Evolutionary conservation across 106 monocot species (phyloP), one percentile per base, ranked within the genome.

Genomic region (Apostasia shenzhenica): DNA sequence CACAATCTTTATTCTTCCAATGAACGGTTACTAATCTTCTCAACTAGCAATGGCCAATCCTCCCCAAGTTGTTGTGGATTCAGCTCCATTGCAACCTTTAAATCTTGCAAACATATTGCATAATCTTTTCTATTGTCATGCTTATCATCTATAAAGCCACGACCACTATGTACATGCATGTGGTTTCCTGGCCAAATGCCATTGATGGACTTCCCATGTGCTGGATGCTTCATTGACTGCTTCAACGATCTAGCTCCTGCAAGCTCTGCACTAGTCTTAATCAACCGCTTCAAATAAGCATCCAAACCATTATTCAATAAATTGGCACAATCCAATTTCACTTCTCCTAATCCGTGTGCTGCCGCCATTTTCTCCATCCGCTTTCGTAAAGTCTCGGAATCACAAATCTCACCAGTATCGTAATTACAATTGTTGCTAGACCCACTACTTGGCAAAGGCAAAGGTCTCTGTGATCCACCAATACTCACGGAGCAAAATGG

Each of bases 301-400:
- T 92, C 85, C 65, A 92, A 63, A 7, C 80, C 78, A 74, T 81
- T 82, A 70, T 92, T 92, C 74, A 92, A 68, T 42, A 92, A 61
- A 79, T 88, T 77, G 8, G 83, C 88, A 74, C 83, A 81, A 47
- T 88, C 92, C 52, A 81, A 9, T 5, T 85, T 71, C 50, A 92
- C 85, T 1, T 68, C 78, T 55, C 44, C 69, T 70, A 92, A 57
- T 14, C 88, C 85, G 12, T 77, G 76, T 45, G 74, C 67, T 80
- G 74, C 67, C 55, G 83, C 83, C 72, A 88, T 74, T 58, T 70
- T 66, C 66, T 92, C 85, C 88, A 92, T 83, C 58, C 72, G 57
- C 67, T 75, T 79, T 60, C 62, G 88, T 72, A 92, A 73, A 63
- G 14, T 53, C 57, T 81, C 81, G 1, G 83, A 81, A 42, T 88